phyloP scores from a whole-genome alignment of 2,329 filamentous ascomycete genomes.

The Neofusicoccum kwambonambiense region DNA sequence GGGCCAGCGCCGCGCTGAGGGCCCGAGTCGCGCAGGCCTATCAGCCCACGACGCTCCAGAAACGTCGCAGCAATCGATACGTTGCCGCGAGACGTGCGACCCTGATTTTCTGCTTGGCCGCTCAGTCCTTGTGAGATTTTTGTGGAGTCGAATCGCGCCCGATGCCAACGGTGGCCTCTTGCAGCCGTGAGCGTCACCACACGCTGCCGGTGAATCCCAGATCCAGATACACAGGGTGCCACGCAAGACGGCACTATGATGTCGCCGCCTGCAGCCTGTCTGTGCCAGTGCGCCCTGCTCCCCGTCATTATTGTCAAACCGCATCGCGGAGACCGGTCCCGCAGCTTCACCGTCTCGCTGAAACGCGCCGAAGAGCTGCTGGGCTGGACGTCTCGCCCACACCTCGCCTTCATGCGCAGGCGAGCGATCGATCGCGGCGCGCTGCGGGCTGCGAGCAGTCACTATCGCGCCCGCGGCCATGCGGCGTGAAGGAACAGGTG shows the following conservation, averaged over 20 bases:
- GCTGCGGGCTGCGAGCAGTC: no score
- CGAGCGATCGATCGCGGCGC: not conserved
- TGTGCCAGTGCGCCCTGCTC: not conserved
- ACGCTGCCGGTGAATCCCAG: conserved; percentile 11
- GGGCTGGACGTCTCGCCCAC: conserved; percentile 7
- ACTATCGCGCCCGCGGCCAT: no score
- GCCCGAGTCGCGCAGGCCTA: conserved; percentile 8
- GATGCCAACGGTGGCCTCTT: conserved; percentile 4
- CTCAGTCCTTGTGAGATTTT: not conserved
- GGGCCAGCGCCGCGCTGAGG: not conserved
- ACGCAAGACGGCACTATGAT: conserved; percentile 17
- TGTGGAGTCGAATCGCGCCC: not conserved
- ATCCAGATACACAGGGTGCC: conserved; percentile 16
- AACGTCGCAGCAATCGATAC: conserved; percentile 18
- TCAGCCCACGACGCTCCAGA: conserved; percentile 4
- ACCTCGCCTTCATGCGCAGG: conserved; percentile 5
- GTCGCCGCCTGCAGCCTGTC: conserved; percentile 11
- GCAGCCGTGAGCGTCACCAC: conserved; percentile 14
- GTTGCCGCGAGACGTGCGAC: conserved; percentile 18
- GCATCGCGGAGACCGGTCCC: conserved; percentile 3
- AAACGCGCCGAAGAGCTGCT: not conserved
- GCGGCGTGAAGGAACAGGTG: not conserved
- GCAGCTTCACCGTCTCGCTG: conserved; percentile 15
- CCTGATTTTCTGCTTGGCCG: conserved; percentile 15
- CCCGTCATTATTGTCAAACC: conserved; percentile 16